Conservation (phyloP, 768 basidiomycete genomes). For the Lactarius indigo region DNA sequence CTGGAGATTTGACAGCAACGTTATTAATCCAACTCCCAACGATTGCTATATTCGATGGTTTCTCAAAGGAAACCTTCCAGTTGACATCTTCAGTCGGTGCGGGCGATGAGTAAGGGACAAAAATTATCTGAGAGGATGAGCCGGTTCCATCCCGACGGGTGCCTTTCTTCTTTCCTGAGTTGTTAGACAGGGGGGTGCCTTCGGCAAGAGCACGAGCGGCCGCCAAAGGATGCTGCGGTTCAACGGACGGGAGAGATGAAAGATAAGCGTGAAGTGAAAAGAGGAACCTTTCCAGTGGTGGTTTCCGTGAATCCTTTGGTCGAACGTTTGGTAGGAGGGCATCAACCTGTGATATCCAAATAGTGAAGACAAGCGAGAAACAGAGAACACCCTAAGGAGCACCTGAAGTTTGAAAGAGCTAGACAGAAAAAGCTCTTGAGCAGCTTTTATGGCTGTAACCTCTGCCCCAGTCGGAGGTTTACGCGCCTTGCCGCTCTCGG, state of each 20-base stretch:
- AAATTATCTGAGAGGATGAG: constrained; percentile 32
- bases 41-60: constrained; percentile 70
- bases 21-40: constrained; percentile 88
- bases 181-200: constrained; percentile 33
- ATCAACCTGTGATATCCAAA: constrained; percentile 53
- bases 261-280: constrained; percentile 65
- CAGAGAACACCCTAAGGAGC: constrained; percentile 10
- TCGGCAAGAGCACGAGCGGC: constrained; percentile 55
- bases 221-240: constrained; percentile 61
- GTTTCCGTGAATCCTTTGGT: constrained; percentile 54
- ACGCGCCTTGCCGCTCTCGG: constrained; percentile 27
- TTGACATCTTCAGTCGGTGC: constrained; percentile 74
- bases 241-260: constrained; percentile 50
- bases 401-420: constrained; percentile 85
- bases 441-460: constrained; percentile 67
- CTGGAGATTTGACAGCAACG: constrained; percentile 67
- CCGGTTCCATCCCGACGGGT: constrained; percentile 8
- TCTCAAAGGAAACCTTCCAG: constrained; percentile 83
- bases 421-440: constrained; percentile 69
- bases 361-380: constrained; percentile 17
- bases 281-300: constrained; percentile 66
- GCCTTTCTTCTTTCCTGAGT: constrained; percentile 1
- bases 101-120: constrained; percentile 68
- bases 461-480: constrained; percentile 69
- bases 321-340: constrained; percentile 73